Percentiles rank a stretch among this genome's conserved stretches.
Conservation (phyloP, 148 eudicot species). For the Rhododendron kiyosumense region DNA sequence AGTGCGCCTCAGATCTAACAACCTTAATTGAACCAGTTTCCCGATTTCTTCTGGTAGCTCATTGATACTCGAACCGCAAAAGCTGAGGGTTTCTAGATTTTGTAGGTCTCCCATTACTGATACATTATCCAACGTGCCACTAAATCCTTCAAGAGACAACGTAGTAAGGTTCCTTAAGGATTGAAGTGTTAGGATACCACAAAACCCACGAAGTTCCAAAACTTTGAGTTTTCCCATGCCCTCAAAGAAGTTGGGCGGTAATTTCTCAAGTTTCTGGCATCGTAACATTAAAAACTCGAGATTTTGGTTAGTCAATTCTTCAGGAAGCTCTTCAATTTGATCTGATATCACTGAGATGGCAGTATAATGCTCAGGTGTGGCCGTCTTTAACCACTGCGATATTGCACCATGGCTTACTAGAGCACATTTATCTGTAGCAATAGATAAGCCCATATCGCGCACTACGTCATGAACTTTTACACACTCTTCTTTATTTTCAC, state of each 20-base stretch:
- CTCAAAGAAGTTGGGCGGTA: constrained; percentile 20
- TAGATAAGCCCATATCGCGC: too few relatives aligned
- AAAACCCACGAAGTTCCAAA: too few relatives aligned
- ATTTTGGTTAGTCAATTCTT: constrained; percentile 16
- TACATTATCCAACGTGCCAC: too few relatives aligned
- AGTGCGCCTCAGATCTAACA: too few relatives aligned
- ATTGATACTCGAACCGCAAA: too few relatives aligned
- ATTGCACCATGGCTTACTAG: constrained; percentile 14
- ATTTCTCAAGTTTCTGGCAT: not conserved
- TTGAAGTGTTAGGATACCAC: too few relatives aligned
- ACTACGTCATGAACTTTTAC: not conserved
- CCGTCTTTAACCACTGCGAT: constrained; percentile 25
- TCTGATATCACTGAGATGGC: constrained; percentile 28
- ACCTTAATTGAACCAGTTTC: too few relatives aligned
- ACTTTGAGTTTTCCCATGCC: constrained; percentile 36
- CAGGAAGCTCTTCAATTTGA: constrained; percentile 10
- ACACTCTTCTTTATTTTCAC: not conserved
- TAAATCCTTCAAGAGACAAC: too few relatives aligned
- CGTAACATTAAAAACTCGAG: constrained; percentile 23
- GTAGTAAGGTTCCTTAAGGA: too few relatives aligned
- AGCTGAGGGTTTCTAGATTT: too few relatives aligned
- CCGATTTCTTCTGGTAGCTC: too few relatives aligned
- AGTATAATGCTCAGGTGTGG: constrained; percentile 12
- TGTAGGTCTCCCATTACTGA: too few relatives aligned
- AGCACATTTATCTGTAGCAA: not conserved